Base-by-base conservation (phyloP, 805 yeast genomes). In the Barnettozyma vustinii region DNA sequence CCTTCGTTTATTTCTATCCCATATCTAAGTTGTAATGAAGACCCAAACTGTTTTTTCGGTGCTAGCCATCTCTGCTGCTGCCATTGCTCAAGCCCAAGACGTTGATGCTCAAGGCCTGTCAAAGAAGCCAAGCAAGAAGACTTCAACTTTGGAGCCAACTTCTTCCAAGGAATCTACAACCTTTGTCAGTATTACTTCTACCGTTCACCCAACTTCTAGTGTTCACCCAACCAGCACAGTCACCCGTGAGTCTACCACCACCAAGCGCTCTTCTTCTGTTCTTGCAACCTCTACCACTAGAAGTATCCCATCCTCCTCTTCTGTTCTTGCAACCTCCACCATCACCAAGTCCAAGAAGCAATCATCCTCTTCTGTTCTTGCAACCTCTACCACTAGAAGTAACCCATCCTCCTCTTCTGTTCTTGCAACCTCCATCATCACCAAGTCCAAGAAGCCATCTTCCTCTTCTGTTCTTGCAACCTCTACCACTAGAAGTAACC, bases 101-200 rank as follows among this genome's bases (percentile, higher is more conserved):
- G 42, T 37, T 26, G 45, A 41, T 16, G 49, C 45, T 13, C 13
- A 33, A 20, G 40, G 49, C n/a, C 13, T 15, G n/a, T 33, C 27
- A 23, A 43, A 46, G 23, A 46, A 46, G 32, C 30, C 44, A 13
- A 16, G 45, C 9, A 42, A 46, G 26, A 12, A 26, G 25, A 37
- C 43, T 20, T 45, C 47, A 8, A 45, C 47, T n/a, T 19, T 18
- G 16, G 41, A 21, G 8, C 9, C 45, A n/a, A 33, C 44, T 26
- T 19, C 40, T 18, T 4, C 32, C n/a, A 30, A 37, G 8, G 32
- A 27, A 12, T 13, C 33, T 13, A 40, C 48, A 16, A 26, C 42
- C n/a, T 15, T 13, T 21, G 27, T 44, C 26, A 40, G 45, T 4
- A n/a, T 25, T n/a, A n/a, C 41, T 15, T 23, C 40, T 13, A 35